phyloP scores from a whole-genome alignment of 371 early-diverging fungal species.

The Mucor ambiguus region DNA sequence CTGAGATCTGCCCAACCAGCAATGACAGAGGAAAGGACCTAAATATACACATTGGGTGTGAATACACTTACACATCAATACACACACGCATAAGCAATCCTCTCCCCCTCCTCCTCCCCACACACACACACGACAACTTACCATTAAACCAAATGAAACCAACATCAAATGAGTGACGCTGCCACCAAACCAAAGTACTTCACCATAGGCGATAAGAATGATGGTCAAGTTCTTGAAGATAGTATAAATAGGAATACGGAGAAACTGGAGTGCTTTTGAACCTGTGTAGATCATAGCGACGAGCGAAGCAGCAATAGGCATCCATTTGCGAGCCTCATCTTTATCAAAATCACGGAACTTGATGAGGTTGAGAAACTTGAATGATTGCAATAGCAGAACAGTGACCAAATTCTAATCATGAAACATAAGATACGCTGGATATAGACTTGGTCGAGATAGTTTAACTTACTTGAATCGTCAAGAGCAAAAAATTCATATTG shows the following conservation, averaged over 20 bases:
- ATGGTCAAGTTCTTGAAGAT: constrained; percentile 99
- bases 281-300: constrained; percentile 99
- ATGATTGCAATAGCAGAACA: constrained; percentile 41
- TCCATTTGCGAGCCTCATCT: constrained; percentile 81
- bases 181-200: constrained; percentile 82
- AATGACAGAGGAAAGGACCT: constrained; percentile 89
- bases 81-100: not conserved
- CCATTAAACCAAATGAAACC: constrained; percentile 91
- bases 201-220: constrained; percentile 95
- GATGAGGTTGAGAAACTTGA: constrained; percentile 69
- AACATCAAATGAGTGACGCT: constrained; percentile 80
- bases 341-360: constrained; percentile 70
- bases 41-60: not conserved
- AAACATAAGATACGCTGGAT: not conserved
- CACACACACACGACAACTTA: constrained; percentile 22
- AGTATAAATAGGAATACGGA: constrained; percentile 96
- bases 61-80: not conserved
- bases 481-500: constrained; percentile 89
- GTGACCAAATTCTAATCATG: constrained; percentile 43
- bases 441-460: not conserved
- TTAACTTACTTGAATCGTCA: constrained; percentile 79
- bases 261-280: constrained; percentile 89
- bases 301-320: constrained; percentile 84
- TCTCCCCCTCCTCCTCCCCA: too few relatives aligned
- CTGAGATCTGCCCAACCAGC: constrained; percentile 83